Percentiles rank a stretch among this genome's conserved stretches.
Conservation (phyloP, 2,329 filamentous ascomycete genomes). For the Fusarium virguliforme region DNA sequence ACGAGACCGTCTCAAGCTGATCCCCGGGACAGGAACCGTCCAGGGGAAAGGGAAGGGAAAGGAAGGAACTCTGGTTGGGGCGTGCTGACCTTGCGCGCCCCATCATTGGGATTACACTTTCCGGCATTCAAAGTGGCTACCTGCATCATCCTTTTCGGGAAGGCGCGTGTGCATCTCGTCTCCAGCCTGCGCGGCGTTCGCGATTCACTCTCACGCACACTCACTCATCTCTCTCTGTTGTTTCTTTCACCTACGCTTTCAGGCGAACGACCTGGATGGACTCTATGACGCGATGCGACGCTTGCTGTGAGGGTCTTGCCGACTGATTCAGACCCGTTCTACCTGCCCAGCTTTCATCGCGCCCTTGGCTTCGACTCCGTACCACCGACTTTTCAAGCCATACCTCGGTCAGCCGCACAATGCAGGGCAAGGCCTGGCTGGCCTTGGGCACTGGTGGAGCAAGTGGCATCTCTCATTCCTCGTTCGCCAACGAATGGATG, state of each 20-base stretch:
- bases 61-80: constrained; percentile 29
- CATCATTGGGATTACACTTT: constrained; percentile 26
- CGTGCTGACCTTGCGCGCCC: constrained; percentile 36
- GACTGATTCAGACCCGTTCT: background rate
- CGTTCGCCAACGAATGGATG: constrained; percentile 22
- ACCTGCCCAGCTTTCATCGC: background rate
- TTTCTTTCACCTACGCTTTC: constrained; percentile 7
- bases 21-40: constrained; percentile 33
- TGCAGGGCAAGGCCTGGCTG: background rate
- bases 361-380: background rate
- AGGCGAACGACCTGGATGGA: background rate
- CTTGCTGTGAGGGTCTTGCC: background rate
- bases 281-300: background rate
- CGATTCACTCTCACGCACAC: constrained; percentile 4
- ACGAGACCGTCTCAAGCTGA: constrained; percentile 40
- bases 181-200: constrained; percentile 16
- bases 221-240: background rate
- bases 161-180: constrained; percentile 35
- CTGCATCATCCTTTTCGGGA: constrained; percentile 35
- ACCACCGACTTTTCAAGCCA: constrained; percentile 19
- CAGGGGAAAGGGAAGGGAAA: constrained; percentile 18
- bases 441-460: constrained; percentile 33
- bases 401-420: constrained; percentile 38
- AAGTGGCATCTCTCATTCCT: constrained; percentile 36
- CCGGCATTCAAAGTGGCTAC: constrained; percentile 24